A percentile compares a stretch with the other conserved stretches of the same genome.
phyloP scores from a whole-genome alignment of 306 rosid species.

The Castanea sativa region DNA sequence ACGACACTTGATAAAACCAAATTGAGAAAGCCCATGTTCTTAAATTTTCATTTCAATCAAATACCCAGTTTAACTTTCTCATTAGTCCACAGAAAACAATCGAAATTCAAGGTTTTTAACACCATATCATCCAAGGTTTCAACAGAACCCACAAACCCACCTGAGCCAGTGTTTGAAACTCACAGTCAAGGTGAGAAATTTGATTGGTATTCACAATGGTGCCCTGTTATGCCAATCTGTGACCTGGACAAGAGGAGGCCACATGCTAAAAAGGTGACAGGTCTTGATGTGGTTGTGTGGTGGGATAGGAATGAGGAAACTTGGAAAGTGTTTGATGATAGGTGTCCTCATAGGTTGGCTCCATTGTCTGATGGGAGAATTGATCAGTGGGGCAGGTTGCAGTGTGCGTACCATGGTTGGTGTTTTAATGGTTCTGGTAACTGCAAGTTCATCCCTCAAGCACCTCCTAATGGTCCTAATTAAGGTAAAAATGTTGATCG shows the following conservation, averaged over 20 bases:
- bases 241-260: conserved; percentile 80
- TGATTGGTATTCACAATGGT: conserved; percentile 87
- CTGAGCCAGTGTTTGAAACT: conserved; percentile 30
- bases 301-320: conserved; percentile 81
- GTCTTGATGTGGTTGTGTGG: conserved; percentile 90
- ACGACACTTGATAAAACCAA: conserved; percentile 19
- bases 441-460: conserved; percentile 88
- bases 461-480: conserved; percentile 73
- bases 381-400: conserved; percentile 92
- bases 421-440: conserved; percentile 85
- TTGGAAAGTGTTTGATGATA: conserved; percentile 84
- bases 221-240: conserved; percentile 78
- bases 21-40: conserved; percentile 29
- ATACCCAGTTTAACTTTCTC: conserved; percentile 22
- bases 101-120: conserved; percentile 47
- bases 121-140: conserved; percentile 51
- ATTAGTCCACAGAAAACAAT: conserved; percentile 5
- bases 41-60: conserved; percentile 13
- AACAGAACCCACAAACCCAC: conserved; percentile 37
- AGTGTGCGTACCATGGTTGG: conserved; percentile 96
- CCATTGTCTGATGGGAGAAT: conserved; percentile 91
- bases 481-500: conserved; percentile 61
- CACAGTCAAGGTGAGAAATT: conserved; percentile 38
- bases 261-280: conserved; percentile 69
- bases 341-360: conserved; percentile 89